Evolutionary conservation across 2,329 filamentous ascomycete species (phyloP).

Genomic region (Alternaria solani): DNA sequence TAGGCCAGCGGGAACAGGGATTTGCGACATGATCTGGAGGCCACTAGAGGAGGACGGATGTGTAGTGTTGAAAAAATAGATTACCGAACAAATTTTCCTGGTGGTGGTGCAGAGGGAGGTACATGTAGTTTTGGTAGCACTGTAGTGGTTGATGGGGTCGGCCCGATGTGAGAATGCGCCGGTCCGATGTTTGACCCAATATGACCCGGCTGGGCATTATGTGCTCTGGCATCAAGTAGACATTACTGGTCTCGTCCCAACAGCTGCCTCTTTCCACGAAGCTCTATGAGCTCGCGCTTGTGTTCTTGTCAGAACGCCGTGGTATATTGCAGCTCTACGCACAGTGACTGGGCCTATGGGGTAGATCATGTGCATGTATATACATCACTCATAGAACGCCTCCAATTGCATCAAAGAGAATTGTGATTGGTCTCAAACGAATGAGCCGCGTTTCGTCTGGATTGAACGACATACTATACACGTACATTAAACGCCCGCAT

Average conservation of each 20-base stretch:
- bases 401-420: neutral
- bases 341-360: neutral
- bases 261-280: neutral
- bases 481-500: slow-evolving; percentile 7
- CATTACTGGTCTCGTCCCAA: neutral
- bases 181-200: neutral
- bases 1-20: slow-evolving; percentile 8
- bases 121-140: neutral
- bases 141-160: neutral
- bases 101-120: neutral
- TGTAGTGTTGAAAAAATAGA: neutral
- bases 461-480: slow-evolving; percentile 19
- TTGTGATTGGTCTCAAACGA: neutral
- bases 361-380: neutral
- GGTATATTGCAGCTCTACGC: neutral
- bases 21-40: neutral
- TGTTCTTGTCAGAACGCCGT: neutral
- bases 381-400: neutral
- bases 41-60: neutral
- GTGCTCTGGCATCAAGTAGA: neutral
- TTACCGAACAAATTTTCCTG: neutral
- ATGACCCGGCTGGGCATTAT: slow-evolving; percentile 8
- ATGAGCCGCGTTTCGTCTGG: neutral
- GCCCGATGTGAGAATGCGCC: neutral
- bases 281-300: neutral